Evolutionary conservation across 495 filamentous ascomycete species (phyloP).

Genomic region (Pseudevernia furfuracea): DNA sequence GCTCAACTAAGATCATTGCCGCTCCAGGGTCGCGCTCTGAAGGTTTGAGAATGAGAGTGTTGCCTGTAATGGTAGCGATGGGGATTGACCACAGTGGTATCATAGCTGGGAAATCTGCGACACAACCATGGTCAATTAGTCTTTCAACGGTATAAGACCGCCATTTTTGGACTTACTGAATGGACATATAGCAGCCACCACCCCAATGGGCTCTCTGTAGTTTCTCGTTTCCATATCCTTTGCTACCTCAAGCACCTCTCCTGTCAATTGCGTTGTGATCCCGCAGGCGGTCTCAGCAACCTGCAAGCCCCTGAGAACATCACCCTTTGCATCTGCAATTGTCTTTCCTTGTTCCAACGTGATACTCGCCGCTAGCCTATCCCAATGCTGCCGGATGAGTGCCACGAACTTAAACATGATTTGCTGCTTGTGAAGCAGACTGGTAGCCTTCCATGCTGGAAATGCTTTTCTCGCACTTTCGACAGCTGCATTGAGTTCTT

Average conservation of each 20-base stretch:
- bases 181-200: conserved; percentile 95
- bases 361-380: conserved; percentile 88
- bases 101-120: conserved; percentile 93
- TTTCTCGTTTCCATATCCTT: conserved; percentile 98
- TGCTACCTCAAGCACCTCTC: conserved; percentile 90
- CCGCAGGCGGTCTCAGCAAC: conserved; percentile 94
- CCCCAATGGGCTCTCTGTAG: conserved; percentile 86
- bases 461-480: conserved; percentile 85
- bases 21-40: conserved; percentile 98
- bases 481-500: conserved; percentile 80
- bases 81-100: conserved; percentile 98
- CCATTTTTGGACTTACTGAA: conserved; percentile 65
- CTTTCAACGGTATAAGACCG: not conserved
- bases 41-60: conserved; percentile 91
- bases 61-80: conserved; percentile 88
- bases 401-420: conserved; percentile 95
- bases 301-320: conserved; percentile 91
- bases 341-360: conserved; percentile 99
- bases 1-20: conserved; percentile 93
- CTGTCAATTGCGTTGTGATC: conserved; percentile 87
- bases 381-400: conserved; percentile 91
- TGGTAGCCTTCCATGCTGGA: conserved; percentile 75
- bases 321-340: conserved; percentile 88
- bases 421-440: conserved; percentile 78
- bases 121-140: not conserved